Conservation (phyloP, 352 stramenopile genomes). For the Elongisporangium undulatum region DNA sequence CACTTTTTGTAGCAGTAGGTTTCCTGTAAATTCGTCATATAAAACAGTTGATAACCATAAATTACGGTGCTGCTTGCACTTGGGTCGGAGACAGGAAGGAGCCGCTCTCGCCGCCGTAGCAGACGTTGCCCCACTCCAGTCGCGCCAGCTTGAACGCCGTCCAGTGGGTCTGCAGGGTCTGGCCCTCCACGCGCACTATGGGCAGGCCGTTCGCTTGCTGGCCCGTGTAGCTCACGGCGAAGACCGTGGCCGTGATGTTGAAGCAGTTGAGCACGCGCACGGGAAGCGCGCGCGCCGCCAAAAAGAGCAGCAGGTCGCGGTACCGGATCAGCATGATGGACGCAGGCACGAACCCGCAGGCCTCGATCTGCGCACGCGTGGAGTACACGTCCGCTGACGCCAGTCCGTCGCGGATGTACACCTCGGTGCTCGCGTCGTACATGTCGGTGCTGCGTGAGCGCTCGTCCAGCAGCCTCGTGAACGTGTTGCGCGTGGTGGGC, state of each 20-base stretch:
- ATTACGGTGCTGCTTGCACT: no score
- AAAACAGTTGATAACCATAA: no score
- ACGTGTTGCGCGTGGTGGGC: conserved; percentile 18
- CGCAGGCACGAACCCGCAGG: conserved; percentile 22
- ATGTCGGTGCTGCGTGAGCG: conserved; percentile 17
- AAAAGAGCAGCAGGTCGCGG: conserved; percentile 20
- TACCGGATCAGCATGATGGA: conserved; percentile 27
- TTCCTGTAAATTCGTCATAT: no score
- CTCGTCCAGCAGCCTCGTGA: conserved; percentile 31
- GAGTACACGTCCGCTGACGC: conserved; percentile 12
- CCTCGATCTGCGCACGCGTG: conserved; percentile 23
- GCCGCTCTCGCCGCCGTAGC: conserved; percentile 7
- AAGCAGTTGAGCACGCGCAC: conserved; percentile 23
- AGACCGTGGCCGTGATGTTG: conserved; percentile 28
- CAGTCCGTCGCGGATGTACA: no score
- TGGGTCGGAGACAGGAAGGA: no score
- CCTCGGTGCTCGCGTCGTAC: conserved; percentile 23
- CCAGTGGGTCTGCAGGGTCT: conserved; percentile 28
- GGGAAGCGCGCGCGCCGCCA: conserved; percentile 16
- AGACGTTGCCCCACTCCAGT: conserved; percentile 8
- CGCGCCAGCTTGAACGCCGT: conserved; percentile 15
- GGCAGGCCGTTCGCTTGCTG: conserved; percentile 11
- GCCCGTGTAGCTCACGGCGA: conserved; percentile 14
- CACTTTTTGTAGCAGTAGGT: no score
- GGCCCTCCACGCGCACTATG: conserved; percentile 16